A percentile compares a stretch with the other conserved stretches of the same genome.
phyloP scores from a whole-genome alignment of 2,329 filamentous ascomycete genomes.

The Aphanoascus verrucosus region DNA sequence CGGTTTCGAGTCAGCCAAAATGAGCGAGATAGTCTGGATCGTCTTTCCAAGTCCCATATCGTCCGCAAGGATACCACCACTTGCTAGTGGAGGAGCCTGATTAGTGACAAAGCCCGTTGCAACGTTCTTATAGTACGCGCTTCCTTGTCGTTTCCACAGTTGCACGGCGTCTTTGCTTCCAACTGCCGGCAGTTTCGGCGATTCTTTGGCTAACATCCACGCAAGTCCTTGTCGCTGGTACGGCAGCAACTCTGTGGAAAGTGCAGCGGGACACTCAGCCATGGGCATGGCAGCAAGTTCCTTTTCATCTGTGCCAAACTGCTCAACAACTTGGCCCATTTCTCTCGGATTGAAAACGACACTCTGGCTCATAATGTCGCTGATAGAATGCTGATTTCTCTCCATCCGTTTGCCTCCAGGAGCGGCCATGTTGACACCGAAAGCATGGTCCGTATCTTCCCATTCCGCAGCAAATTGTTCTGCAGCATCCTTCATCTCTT shows the following conservation, averaged over 20 bases:
- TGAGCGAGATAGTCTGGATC: conserved; percentile 70
- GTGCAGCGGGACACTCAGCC: conserved; percentile 54
- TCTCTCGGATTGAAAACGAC: conserved; percentile 57
- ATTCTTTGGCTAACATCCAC: conserved; percentile 72
- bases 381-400: conserved; percentile 38
- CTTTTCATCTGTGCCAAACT: conserved; percentile 60
- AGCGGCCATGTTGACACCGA: conserved; percentile 30
- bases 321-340: conserved; percentile 54
- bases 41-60: conserved; percentile 93
- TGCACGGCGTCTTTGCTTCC: conserved; percentile 57
- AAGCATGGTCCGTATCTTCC: conserved; percentile 20
- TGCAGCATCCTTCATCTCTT: conserved; percentile 34
- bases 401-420: conserved; percentile 13
- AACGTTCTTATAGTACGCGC: conserved; percentile 53
- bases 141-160: conserved; percentile 56
- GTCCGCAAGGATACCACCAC: conserved; percentile 76
- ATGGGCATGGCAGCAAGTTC: conserved; percentile 60
- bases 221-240: conserved; percentile 71
- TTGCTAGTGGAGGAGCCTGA: conserved; percentile 53
- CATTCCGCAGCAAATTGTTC: conserved; percentile 22
- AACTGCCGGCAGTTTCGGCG: conserved; percentile 50
- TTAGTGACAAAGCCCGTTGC: conserved; percentile 58
- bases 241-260: conserved; percentile 60
- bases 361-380: conserved; percentile 55
- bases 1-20: conserved; percentile 47